Conservation (phyloP, 164 flowering plant species). For the Magnolia changhungtana region DNA sequence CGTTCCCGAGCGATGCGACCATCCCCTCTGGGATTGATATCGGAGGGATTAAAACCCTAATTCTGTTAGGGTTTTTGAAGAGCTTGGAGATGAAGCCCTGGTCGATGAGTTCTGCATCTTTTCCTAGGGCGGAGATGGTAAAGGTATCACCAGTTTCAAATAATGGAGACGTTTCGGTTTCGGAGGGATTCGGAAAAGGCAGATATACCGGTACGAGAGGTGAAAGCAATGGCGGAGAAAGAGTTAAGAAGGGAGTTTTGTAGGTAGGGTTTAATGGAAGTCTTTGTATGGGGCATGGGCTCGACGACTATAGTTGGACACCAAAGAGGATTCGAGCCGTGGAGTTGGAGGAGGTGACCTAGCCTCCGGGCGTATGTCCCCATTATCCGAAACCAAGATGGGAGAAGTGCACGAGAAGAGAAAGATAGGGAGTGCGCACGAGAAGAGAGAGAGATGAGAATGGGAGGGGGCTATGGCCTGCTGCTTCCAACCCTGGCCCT, state of each 20-base stretch:
- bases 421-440: too few species aligned
- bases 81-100: slow-evolving; percentile 27
- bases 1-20: slow-evolving; percentile 47
- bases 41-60: slow-evolving; percentile 44
- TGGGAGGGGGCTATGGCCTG: too few species aligned
- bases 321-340: slow-evolving; percentile 39
- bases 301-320: slow-evolving; percentile 54
- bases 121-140: slow-evolving; percentile 58
- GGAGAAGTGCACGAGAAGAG: too few species aligned
- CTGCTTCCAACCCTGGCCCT: too few species aligned
- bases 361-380: slow-evolving; percentile 21
- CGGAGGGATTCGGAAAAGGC: slow-evolving; percentile 34
- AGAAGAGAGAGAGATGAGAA: too few species aligned
- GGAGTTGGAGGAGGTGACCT: slow-evolving; percentile 9
- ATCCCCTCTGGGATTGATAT: slow-evolving; percentile 50
- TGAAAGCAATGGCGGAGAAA: slow-evolving; percentile 70
- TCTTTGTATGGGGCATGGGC: slow-evolving; percentile 35
- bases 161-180: slow-evolving; percentile 29
- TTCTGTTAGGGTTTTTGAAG: slow-evolving; percentile 28
- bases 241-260: slow-evolving; percentile 14
- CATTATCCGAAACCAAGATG: too few species aligned
- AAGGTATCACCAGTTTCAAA: slow-evolving; percentile 34
- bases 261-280: slow-evolving; percentile 37
- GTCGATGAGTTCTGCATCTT: slow-evolving; percentile 51
- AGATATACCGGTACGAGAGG: slow-evolving; percentile 61